These are phyloP conservation scores for Paragyromitra xinjiangensis DNA, from an alignment of 495 filamentous ascomycete genomes.

Conservation along the genomic window DNA sequence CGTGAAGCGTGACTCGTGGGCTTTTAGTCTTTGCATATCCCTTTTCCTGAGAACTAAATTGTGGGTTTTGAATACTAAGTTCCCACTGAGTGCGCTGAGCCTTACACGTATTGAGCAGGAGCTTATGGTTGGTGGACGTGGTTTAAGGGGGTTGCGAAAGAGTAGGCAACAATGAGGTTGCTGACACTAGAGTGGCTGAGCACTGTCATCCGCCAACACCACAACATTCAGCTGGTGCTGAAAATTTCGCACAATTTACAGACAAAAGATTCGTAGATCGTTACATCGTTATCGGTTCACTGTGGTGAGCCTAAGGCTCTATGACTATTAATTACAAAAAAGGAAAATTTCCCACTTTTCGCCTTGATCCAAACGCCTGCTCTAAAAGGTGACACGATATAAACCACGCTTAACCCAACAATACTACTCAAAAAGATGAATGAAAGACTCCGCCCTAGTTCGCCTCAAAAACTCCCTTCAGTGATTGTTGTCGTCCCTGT, in stretches of 20 bases:
- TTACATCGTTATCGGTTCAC: background rate
- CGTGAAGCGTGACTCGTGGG: conserved; percentile 1
- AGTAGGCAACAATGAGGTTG: conserved; percentile 12
- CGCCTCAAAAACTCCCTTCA: conserved; percentile 36
- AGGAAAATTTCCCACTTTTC: conserved; percentile 36
- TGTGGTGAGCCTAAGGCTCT: conserved; percentile 3
- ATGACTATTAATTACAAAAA: conserved; percentile 11
- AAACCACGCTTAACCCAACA: conserved; percentile 11
- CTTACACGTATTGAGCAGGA: conserved; percentile 2
- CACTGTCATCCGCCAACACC: background rate
- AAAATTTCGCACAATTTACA: background rate
- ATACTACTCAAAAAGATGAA: conserved; percentile 24
- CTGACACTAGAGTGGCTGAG: conserved; percentile 25
- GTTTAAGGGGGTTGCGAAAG: background rate
- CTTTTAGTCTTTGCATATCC: background rate
- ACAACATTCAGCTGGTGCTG: conserved; percentile 18
- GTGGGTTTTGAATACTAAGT: background rate
- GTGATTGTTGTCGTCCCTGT: conserved; percentile 39
- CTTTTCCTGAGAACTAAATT: conserved; percentile 5
- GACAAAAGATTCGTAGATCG: background rate
- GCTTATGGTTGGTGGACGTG: conserved; percentile 18
- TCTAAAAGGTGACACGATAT: conserved; percentile 19
- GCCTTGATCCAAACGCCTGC: conserved; percentile 22
- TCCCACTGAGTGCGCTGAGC: conserved; percentile 21
- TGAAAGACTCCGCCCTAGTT: conserved; percentile 22